Evolutionary conservation across 176 grass and related monocot species (phyloP).

Genomic region (Avena insularis): DNA sequence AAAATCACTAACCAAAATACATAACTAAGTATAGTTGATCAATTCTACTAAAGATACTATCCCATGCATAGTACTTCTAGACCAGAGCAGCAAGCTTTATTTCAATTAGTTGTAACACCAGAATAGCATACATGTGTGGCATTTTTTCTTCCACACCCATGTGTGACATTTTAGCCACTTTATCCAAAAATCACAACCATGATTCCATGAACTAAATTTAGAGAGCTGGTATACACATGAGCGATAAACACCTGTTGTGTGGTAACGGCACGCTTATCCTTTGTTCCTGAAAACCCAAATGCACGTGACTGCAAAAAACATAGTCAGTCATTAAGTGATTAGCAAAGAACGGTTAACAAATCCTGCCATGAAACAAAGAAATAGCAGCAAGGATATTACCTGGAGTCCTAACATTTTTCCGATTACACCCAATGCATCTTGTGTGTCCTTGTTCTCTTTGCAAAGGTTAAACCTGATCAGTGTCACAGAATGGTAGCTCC

Average conservation of each 20-base stretch:
- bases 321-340: conserved; percentile 41
- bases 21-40: conserved; percentile 20
- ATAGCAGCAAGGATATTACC: conserved; percentile 49
- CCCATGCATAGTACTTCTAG: neutral
- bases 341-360: conserved; percentile 33
- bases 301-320: conserved; percentile 65
- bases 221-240: neutral
- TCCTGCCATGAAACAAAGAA: conserved; percentile 19
- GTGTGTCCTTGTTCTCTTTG: conserved; percentile 97
- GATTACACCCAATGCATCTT: conserved; percentile 87
- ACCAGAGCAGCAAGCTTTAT: conserved; percentile 3
- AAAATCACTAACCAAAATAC: conserved; percentile 21
- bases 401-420: conserved; percentile 96
- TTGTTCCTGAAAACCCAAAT: conserved; percentile 98
- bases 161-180: neutral
- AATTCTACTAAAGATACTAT: neutral
- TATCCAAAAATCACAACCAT: conserved; percentile 10
- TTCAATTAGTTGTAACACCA: conserved; percentile 5
- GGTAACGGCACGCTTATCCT: conserved; percentile 90
- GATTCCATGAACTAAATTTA: conserved; percentile 1
- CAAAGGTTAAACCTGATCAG: conserved; percentile 87
- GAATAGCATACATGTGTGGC: neutral
- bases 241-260: conserved; percentile 75
- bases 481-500: conserved; percentile 33
- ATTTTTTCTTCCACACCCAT: neutral